Base-by-base conservation (phyloP, 2,329 filamentous ascomycete species). In the Microcera coccophila region DNA sequence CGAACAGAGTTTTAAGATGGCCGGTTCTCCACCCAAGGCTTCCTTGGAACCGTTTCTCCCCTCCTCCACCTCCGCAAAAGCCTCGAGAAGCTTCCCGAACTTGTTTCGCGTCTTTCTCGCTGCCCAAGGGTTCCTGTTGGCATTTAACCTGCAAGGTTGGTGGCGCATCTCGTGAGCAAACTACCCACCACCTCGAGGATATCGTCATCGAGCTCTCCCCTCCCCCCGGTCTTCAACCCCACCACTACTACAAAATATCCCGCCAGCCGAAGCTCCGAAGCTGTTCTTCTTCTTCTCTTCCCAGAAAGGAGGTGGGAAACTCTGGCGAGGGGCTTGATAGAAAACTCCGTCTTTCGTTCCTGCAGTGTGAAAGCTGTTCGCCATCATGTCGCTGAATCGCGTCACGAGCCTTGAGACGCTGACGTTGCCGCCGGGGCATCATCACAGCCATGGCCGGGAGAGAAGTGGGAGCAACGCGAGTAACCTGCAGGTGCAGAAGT, bases 361-460 rank as follows among this genome's bases (percentile, higher is more conserved):
- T n/a, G n/a, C n/a, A n/a, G n/a, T n/a, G n/a, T n/a, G n/a, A n/a
- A n/a, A n/a, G n/a, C n/a, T n/a, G n/a, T n/a, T n/a, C n/a, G n/a
- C n/a, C n/a, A 28, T 22, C 50, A 78, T 78, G 75, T 77, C 75
- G 53, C 58, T 79, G 42, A 71, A 76, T 49, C 73, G 75, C 17
- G 68, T 78, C 21, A 66, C 66, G 16, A 76, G 74, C 37, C 66
- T 79, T 47, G 75, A 79, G 62, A 76, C 74, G 17, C 73, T 78
- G 26, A 48, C 54, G 17, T 47, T 47, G 28, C 53, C 44, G 22
- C 45, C 42, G 8, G 41, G 50, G 22, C 69, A 70, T 22, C 61
- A 60, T 22, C 50, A 55, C 15, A n/a, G n/a, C 29, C 16, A 19
- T 20, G 33, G 16, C 16, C 44, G 50, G 19, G 52, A 59, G 36